Base-by-base conservation (phyloP, 129 eudicot species). In the Lactuca saligna region DNA sequence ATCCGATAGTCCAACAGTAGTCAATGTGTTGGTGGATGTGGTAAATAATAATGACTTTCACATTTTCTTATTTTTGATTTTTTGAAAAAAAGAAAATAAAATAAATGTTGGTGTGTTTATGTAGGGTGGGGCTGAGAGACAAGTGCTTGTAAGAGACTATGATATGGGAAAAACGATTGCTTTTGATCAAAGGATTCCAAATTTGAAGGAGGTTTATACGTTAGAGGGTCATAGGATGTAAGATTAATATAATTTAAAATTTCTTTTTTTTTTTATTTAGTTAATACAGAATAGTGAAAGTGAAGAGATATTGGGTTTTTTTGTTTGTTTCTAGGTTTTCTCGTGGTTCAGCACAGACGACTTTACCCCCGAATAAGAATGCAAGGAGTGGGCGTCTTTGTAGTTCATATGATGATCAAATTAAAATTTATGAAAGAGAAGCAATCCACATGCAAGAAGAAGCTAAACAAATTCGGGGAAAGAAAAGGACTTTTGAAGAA, bases 91-190 rank as follows among this genome's bases (percentile, higher is more conserved):
- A n/a, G n/a, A n/a, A n/a, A 7, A 20, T 20, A 20, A 20, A 25
- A 25, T 25, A 25, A 25, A 25, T 25, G 29, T 25, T 57, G 51
- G 8, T 25, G 32, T 63, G 13, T 74, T 69, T 55, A 53, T 77
- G 68, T 73, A 93, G 98, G 97, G 85, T 29, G 54, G 72, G 74
- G 96, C 87, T 69, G 98, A 93, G 85, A 79, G 95, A 71, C 95
- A 81, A 81, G 98, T 93, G 68, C 98, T 93, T 61, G 98, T 93
- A 59, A 84, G 59, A 72, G 85, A 93, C 78, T 93, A 89, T 76
- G 86, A 76, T n/a, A 79, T 66, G 71, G 98, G 97, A 66, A 89
- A 72, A 63, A 35, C 76, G 25, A 85, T 93, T 80, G 90, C 95
- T 65, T 93, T 93, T 82, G 83, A 86, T 15, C 88, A 80, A 74